Conservation (phyloP, 108 stramenopile genomes). For the Chaetoceros tenuissimus region DNA sequence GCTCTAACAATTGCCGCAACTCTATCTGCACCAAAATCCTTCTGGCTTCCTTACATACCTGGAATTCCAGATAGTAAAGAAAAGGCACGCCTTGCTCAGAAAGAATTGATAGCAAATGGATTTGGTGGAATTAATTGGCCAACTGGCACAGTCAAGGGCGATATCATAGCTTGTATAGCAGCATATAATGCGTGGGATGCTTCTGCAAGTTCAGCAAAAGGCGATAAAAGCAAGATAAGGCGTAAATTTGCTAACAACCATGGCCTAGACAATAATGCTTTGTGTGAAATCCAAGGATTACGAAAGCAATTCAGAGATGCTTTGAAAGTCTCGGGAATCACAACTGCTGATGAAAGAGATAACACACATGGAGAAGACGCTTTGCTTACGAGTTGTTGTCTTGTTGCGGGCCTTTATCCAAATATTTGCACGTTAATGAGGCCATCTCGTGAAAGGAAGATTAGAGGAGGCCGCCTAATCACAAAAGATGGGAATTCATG, state of each 20-base stretch:
- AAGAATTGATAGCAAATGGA: constrained; percentile 39
- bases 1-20: constrained; percentile 63
- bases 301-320: constrained; percentile 34
- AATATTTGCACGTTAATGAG: constrained; percentile 50
- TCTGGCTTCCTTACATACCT: constrained; percentile 19
- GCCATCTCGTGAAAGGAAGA: constrained; percentile 27
- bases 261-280: constrained; percentile 25
- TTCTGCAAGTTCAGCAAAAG: neutral
- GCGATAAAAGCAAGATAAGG: constrained; percentile 7
- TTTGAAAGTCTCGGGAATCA: constrained; percentile 45
- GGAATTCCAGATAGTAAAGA: constrained; percentile 1
- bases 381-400: constrained; percentile 41
- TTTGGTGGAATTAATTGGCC: constrained; percentile 48
- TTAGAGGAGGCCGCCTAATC: constrained; percentile 30
- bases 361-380: constrained; percentile 29
- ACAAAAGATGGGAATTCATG: constrained; percentile 41
- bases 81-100: constrained; percentile 16
- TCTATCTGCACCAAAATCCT: constrained; percentile 39
- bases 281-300: constrained; percentile 35
- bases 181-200: constrained; percentile 42
- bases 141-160: constrained; percentile 48
- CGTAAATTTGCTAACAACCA: constrained; percentile 26
- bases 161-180: constrained; percentile 50
- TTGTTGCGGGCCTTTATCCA: constrained; percentile 61
- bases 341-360: neutral